A percentile compares a stretch with the other conserved stretches of the same genome.
These are phyloP conservation scores for Leishmania tarentolae DNA, from an alignment of 208 protist species.

Conservation along the genomic window DNA sequence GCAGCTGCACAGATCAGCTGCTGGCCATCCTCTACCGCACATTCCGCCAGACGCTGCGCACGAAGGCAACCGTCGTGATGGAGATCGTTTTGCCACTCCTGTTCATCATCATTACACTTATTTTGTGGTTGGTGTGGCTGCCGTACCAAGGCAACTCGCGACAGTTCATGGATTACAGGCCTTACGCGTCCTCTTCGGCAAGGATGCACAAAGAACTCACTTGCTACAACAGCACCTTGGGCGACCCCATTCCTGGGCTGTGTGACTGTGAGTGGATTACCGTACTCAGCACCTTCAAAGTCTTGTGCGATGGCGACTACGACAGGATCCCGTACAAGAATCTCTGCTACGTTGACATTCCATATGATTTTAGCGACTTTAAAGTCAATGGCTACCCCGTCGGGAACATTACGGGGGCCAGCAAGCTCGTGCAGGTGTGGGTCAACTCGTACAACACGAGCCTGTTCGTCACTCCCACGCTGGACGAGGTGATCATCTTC, in stretches of 20 bases:
- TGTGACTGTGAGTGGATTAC: constrained; percentile 27
- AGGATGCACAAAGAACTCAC: constrained; percentile 19
- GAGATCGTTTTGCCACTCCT: constrained; percentile 67
- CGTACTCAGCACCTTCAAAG: neutral
- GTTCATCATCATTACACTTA: constrained; percentile 47
- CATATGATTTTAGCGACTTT: constrained; percentile 13
- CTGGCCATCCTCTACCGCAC: constrained; percentile 52
- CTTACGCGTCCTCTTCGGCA: constrained; percentile 10
- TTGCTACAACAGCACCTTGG: constrained; percentile 24
- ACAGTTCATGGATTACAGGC: constrained; percentile 35
- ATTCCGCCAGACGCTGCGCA: constrained; percentile 40
- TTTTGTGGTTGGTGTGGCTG: constrained; percentile 44
- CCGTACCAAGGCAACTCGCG: constrained; percentile 4
- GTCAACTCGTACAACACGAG: constrained; percentile 25
- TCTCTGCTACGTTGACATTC: constrained; percentile 31
- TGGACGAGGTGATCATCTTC: constrained; percentile 53
- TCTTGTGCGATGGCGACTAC: constrained; percentile 40
- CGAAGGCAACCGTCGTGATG: constrained; percentile 24
- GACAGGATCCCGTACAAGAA: constrained; percentile 32
- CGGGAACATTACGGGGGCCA: constrained; percentile 33
- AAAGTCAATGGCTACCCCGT: constrained; percentile 19
- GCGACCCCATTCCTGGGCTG: constrained; percentile 29
- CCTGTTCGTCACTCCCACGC: constrained; percentile 35
- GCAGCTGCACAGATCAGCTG: constrained; percentile 48
- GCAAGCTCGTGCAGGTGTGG: constrained; percentile 30